Evolutionary conservation across 768 basidiomycete species (phyloP), one percentile per base, ranked within the genome.

Genomic region (Leccinum broughii): DNA sequence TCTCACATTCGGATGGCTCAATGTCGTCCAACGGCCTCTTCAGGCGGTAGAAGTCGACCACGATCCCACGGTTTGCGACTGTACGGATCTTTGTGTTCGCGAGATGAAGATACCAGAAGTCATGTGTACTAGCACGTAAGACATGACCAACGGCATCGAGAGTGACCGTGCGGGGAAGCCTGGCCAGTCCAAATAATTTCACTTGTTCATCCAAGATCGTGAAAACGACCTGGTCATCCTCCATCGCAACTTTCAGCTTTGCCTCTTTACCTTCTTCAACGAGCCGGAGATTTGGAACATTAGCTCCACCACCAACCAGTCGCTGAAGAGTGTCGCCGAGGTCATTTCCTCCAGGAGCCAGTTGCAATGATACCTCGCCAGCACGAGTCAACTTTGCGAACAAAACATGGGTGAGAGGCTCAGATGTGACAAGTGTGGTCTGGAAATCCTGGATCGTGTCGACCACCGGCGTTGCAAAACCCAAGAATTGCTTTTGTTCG

Each of bases 371-470:
- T 26, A 55, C 34, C 22, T 53, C n/a, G 5, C 51, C 20, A 8
- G 4, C 20, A 14, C 51, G n/a, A 20, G 34, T 53, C 35, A 63
- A 28, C 50, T 39, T 58, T 51, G 56, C 62, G 24, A 57, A 57
- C 6, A 32, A 51, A 37, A 22, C 54, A 13, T 54, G 11, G 3
- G 15, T 14, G 30, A 54, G 17, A 20, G 46, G 22, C 3, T 13
- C 32, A 7, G 32, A 5, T n/a, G 17, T 35, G 5, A 52, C 34
- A 7, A 61, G 2, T 3, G 35, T 58, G 15, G 64, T 68, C 50
- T 58, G 26, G 49, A 68, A 69, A 24, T 68, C 56, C 15, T 54
- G 50, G 15, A 68, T 55, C n/a, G 10, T 6, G 11, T 61, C 37
- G 13, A 56, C 32, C 2, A 30, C 24, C n/a, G 13, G 51, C 22